These are phyloP conservation scores for Clarireedia homoeocarpa DNA, from an alignment of 2,329 filamentous ascomycete species.

Conservation along the genomic window DNA sequence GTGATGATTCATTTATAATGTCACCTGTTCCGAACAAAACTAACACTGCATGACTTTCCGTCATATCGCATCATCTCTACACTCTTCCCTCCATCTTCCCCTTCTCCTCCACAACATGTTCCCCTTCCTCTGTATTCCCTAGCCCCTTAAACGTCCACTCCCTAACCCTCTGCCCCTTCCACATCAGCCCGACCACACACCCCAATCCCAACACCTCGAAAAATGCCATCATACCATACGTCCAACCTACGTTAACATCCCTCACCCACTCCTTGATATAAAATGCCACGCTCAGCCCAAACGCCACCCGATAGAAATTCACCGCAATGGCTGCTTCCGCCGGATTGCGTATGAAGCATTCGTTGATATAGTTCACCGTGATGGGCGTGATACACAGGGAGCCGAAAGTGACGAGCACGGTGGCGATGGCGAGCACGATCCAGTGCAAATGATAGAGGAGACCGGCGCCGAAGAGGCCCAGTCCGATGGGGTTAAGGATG, in stretches of 20 bases:
- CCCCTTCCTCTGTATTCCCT: slow-evolving; percentile 24
- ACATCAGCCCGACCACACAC: not conserved
- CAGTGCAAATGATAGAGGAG: slow-evolving; percentile 2
- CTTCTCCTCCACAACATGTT: slow-evolving; percentile 15
- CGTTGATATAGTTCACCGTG: not conserved
- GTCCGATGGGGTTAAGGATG: not conserved
- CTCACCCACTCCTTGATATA: not conserved
- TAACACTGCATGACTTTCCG: too few species aligned
- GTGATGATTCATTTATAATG: too few species aligned
- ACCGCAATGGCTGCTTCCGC: not conserved
- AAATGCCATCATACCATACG: not conserved
- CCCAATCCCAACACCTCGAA: not conserved
- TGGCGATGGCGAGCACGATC: not conserved
- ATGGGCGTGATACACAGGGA: not conserved
- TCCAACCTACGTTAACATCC: not conserved
- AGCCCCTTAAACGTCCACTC: not conserved
- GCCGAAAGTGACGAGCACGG: not conserved
- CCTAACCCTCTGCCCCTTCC: not conserved
- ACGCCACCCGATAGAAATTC: not conserved
- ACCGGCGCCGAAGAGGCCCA: not conserved
- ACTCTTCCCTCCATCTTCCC: too few species aligned
- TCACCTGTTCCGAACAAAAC: too few species aligned
- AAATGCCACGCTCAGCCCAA: not conserved
- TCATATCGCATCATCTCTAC: too few species aligned
- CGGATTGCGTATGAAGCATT: not conserved